phyloP scores from a whole-genome alignment of 108 stramenopile genomes.

The Pelagomonas calceolata region DNA sequence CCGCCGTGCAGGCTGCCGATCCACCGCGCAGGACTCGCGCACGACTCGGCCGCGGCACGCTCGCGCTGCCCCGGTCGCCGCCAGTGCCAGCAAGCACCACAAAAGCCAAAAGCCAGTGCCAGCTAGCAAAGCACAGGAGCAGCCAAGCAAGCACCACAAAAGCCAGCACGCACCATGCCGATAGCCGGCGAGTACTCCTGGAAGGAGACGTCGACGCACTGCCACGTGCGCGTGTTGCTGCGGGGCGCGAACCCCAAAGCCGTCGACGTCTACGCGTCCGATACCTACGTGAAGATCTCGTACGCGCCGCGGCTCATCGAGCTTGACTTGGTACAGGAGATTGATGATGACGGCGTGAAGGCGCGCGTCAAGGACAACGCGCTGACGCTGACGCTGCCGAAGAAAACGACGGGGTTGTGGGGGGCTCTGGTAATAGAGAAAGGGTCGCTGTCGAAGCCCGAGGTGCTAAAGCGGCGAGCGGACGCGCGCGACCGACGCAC shows the following conservation, averaged over 20 bases:
- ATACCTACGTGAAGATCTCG: slow-evolving; percentile 1
- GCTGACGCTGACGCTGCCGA: slow-evolving; percentile 30
- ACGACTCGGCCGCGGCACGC: too few species aligned
- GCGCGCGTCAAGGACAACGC: slow-evolving; percentile 38
- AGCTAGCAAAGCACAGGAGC: too few species aligned
- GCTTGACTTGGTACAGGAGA: slow-evolving; percentile 6
- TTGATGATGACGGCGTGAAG: slow-evolving; percentile 25
- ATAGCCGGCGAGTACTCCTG: slow-evolving; percentile 17
- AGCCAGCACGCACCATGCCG: slow-evolving; percentile 13
- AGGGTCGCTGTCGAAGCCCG: slow-evolving; percentile 6
- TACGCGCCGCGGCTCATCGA: slow-evolving; percentile 14
- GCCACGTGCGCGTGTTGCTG: slow-evolving; percentile 9
- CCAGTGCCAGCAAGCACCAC: too few species aligned
- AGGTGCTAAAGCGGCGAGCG: slow-evolving; percentile 14
- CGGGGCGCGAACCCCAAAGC: slow-evolving; percentile 4
- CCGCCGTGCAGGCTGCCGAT: too few species aligned
- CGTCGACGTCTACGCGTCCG: slow-evolving; percentile 9
- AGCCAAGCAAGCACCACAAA: too few species aligned
- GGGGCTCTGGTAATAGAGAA: slow-evolving; percentile 27
- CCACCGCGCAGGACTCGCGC: too few species aligned
- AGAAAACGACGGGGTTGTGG: slow-evolving; percentile 23
- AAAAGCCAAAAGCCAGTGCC: too few species aligned
- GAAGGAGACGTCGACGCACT: slow-evolving; percentile 10
- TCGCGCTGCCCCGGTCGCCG: too few species aligned
- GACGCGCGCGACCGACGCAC: slow-evolving; percentile 21